Evolutionary conservation across 257 asterid genomes (phyloP).

Genomic region (Cynanchum wilfordii): DNA sequence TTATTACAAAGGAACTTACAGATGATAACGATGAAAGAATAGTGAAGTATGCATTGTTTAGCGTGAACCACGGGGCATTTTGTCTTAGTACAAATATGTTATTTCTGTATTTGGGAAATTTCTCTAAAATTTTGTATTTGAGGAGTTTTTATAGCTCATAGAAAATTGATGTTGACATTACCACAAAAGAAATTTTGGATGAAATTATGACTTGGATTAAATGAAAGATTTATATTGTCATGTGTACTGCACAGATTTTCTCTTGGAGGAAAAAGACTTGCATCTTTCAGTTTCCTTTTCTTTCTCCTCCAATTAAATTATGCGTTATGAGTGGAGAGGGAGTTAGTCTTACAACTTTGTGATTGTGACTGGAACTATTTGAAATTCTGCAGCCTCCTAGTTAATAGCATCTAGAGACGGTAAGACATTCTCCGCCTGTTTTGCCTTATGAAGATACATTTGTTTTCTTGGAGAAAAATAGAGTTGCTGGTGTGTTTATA

Average conservation of each 20-base stretch:
- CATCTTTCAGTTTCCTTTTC: not conserved
- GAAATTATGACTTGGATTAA: not conserved
- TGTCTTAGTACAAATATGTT: not conserved
- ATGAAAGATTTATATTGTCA: not conserved
- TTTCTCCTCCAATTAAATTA: not conserved
- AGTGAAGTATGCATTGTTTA: not conserved
- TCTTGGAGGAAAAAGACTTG: not conserved
- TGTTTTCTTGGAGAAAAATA: not conserved
- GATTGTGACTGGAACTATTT: not conserved
- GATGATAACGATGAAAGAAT: not conserved
- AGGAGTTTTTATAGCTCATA: not conserved
- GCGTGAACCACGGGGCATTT: not conserved
- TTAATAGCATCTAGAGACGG: not conserved
- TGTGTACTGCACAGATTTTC: not conserved
- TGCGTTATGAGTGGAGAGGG: not conserved
- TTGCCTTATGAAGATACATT: not conserved
- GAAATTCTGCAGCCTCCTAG: not conserved
- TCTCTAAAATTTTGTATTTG: not conserved
- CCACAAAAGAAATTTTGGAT: not conserved
- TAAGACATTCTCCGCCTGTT: not conserved
- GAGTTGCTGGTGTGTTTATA: not conserved
- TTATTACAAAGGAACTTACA: not conserved
- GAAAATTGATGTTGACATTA: not conserved
- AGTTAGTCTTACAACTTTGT: not conserved
- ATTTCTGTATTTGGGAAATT: conserved; percentile 5